Base-by-base conservation (phyloP, 1,284 basidiomycete genomes). In the Bjerkandera adusta region DNA sequence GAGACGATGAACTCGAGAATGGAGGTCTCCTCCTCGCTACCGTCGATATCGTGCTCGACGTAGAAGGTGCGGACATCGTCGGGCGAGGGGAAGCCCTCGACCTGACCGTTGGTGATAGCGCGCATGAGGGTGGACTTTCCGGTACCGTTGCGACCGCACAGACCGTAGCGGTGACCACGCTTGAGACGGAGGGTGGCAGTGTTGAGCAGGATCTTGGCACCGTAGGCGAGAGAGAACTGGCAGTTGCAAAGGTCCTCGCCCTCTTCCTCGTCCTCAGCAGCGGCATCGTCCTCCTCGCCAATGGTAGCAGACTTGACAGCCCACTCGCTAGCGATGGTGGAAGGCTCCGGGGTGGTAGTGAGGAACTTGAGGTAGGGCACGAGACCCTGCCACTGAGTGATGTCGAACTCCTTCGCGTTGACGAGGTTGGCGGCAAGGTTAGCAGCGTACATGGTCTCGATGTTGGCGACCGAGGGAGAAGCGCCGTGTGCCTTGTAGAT, bases 101-200 rank as follows among this genome's bases (percentile, higher is more conserved):
- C 93, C 75, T 97, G 94, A 54, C 69, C 89, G 68, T 93, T 93
- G 72, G 87, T 91, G 68, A 94, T 94, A 62, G 92, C 93, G 65
- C 91, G 89, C 95, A 97, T 97, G 69, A 97, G 85, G 43, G 94
- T 97, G 15, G 95, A 97, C 81, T 97, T 97, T 63, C 94, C 94
- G 64, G 94, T 93, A 82, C 95, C 95, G 73, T 97, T 97, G 73
- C 94, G 91, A 70, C 95, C 94, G 70, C 92, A 95, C 40, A 97
- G 87, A 84, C 94, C 94, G 71, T 97, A 97, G 67, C 95, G 93
- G 77, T 97, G 92, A 51, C 94, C 95, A 75, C 95, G 93, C 83
- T 97, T 97, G 68, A 97, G 87, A 66, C 94, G 92, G 68, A 97
- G 89, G 55, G 79, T 88, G 56, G 95, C 94, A 45, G 93, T 96